These are phyloP conservation scores for Pisolithus orientalis DNA, from an alignment of 768 basidiomycete genomes.

Conservation along the genomic window DNA sequence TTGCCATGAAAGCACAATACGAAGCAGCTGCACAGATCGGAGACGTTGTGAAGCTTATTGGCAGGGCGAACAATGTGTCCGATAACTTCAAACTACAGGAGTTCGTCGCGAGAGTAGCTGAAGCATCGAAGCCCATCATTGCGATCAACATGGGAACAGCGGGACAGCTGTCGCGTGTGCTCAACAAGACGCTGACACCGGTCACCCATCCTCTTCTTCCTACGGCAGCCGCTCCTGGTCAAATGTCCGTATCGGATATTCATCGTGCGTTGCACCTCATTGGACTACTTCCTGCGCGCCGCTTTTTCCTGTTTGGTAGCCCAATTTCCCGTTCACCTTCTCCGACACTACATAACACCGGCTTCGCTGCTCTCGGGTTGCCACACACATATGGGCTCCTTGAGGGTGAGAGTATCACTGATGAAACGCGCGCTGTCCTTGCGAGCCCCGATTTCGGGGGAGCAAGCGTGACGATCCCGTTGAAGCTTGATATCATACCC, in stretches of 20 bases:
- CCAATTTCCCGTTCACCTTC: conserved; percentile 90
- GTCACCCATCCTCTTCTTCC: conserved; percentile 89
- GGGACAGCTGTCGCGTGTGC: conserved; percentile 86
- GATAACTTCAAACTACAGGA: conserved; percentile 77
- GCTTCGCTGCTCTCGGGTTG: conserved; percentile 71
- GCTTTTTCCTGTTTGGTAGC: conserved; percentile 83
- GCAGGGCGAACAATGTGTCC: conserved; percentile 64
- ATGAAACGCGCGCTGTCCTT: conserved; percentile 59
- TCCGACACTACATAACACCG: conserved; percentile 90
- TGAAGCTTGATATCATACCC: conserved; percentile 86
- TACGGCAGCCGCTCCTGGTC: conserved; percentile 85
- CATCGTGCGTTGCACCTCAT: conserved; percentile 75
- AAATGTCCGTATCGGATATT: conserved; percentile 83
- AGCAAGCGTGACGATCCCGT: conserved; percentile 94
- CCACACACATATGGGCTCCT: conserved; percentile 78
- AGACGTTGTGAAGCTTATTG: conserved; percentile 90
- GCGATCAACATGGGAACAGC: conserved; percentile 90
- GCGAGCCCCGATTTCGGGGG: conserved; percentile 78
- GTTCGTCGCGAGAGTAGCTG: conserved; percentile 52
- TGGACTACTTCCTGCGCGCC: conserved; percentile 66
- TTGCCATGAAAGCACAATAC: conserved; percentile 63
- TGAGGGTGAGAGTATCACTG: conserved; percentile 63
- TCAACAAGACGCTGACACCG: conserved; percentile 83
- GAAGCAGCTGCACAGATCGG: conserved; percentile 58
- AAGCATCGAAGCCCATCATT: conserved; percentile 72